These are phyloP conservation scores for Tinospora cordifolia DNA, from an alignment of 164 flowering plant species.

Conservation along the genomic window DNA sequence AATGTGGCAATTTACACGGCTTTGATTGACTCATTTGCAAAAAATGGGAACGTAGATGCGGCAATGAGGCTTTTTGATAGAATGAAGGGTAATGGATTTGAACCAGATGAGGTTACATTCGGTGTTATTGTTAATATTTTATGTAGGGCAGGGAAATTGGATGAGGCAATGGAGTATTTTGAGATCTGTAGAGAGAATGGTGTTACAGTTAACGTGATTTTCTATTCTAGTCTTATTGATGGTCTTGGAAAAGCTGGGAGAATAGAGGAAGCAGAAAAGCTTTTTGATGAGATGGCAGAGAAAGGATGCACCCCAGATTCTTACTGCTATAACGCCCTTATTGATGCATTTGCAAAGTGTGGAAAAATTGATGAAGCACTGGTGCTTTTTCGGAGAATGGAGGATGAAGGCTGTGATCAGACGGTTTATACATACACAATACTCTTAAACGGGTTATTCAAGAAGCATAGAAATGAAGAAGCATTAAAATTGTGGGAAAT, in stretches of 20 bases:
- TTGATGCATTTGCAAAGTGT: conserved; percentile 63
- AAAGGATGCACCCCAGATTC: conserved; percentile 71
- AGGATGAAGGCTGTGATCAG: conserved; percentile 76
- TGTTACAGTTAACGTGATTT: conserved; percentile 46
- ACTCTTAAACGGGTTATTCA: conserved; percentile 67
- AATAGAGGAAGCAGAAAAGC: conserved; percentile 61
- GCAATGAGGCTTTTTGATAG: conserved; percentile 57
- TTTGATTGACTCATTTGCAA: conserved; percentile 63
- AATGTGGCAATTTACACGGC: conserved; percentile 82
- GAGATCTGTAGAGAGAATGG: conserved; percentile 36
- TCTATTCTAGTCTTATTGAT: conserved; percentile 79
- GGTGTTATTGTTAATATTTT: conserved; percentile 65
- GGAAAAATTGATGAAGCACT: conserved; percentile 71
- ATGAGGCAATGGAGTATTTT: conserved; percentile 61
- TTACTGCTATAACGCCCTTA: conserved; percentile 81
- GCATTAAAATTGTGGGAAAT: conserved; percentile 77
- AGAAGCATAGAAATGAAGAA: conserved; percentile 70
- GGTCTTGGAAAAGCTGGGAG: conserved; percentile 84
- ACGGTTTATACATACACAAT: conserved; percentile 88
- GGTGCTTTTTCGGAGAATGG: conserved; percentile 59
- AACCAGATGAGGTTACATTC: conserved; percentile 76
- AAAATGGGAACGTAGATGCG: conserved; percentile 47
- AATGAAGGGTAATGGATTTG: conserved; percentile 70
- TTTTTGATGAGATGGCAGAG: conserved; percentile 74
- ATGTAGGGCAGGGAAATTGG: conserved; percentile 68